Evolutionary conservation across 2,329 filamentous ascomycete species (phyloP), one percentile per base, ranked within the genome.

Genomic region (Aphanoascus verrucosus): DNA sequence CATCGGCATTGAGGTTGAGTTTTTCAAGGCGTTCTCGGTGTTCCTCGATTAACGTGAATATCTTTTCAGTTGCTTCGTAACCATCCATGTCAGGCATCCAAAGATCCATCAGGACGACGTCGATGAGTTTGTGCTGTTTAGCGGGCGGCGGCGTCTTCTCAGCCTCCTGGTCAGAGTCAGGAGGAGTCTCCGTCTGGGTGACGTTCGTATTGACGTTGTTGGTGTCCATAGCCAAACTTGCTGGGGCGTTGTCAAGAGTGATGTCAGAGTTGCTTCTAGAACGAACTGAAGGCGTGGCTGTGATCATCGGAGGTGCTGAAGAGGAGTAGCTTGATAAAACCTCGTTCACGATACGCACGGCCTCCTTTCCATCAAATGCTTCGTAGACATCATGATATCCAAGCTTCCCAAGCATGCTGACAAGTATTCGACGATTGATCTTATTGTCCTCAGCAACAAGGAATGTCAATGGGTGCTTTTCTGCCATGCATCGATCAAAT

Each of bases 51-150:
- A 82, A 75, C 20, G 71, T 68, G 9, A 85, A 67, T 42, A 87
- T 87, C 45, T 74, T 71, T 60, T 78, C 74, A 0, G 83, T 80
- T 1, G 84, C 84, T 62, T 86, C 79, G 58, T 85, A 86, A 1
- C 84, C 84, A 62, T 86, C 83, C 74, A 86, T 82, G 58, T 81
- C 73, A 0, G 84, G 84, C 82, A 87, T 87, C 84, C 84, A 87
- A 8, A 87, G 74, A 65, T 87, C 84, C 84, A 87, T 87, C 42
- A 86, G 69, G 20, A 87, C 74, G 1, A 84, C 75, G 60, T 85
- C 78, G 54, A 86, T 78, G 2, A 67, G 65, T 53, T 69, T 71
- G 9, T 64, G 56, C 41, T 50, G 38, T 14, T 45, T 52, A 17
- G 55, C 23, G 9, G 48, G 34, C 15, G 44, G 23, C 8, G 14